phyloP scores from a whole-genome alignment of 352 stramenopile species.

The Phytophthora uliginosa region DNA sequence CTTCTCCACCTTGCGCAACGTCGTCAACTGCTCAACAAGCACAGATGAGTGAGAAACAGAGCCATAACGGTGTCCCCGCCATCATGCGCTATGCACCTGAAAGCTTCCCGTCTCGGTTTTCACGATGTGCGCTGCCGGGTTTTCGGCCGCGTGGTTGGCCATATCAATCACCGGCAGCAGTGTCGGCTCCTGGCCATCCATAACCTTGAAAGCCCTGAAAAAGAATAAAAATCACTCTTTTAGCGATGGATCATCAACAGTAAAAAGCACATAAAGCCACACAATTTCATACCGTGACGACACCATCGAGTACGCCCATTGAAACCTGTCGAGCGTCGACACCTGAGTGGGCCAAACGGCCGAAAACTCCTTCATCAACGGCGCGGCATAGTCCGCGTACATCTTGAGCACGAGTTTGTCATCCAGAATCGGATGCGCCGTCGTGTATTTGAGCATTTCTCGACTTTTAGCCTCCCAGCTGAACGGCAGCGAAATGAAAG shows the following conservation, averaged over 20 bases:
- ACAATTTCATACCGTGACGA: slow-evolving; percentile 56
- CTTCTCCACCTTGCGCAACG: slow-evolving; percentile 54
- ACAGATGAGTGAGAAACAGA: slow-evolving; percentile 1
- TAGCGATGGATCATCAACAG: neutral
- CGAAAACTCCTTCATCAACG: slow-evolving; percentile 49
- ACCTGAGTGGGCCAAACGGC: slow-evolving; percentile 47
- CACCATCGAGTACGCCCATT: slow-evolving; percentile 78
- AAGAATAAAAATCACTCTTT: neutral
- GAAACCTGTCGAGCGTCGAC: slow-evolving; percentile 55
- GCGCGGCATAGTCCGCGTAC: slow-evolving; percentile 45
- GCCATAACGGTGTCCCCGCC: neutral
- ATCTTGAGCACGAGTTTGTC: slow-evolving; percentile 65
- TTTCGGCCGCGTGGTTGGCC: slow-evolving; percentile 67
- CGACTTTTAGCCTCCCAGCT: slow-evolving; percentile 43
- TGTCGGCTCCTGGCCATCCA: slow-evolving; percentile 53
- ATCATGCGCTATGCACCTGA: slow-evolving; percentile 39
- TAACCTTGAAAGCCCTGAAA: slow-evolving; percentile 57
- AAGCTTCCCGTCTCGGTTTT: slow-evolving; percentile 52
- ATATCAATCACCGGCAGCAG: slow-evolving; percentile 84
- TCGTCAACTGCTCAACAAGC: slow-evolving; percentile 46
- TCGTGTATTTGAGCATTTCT: slow-evolving; percentile 56
- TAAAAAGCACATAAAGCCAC: neutral
- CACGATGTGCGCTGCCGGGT: slow-evolving; percentile 61
- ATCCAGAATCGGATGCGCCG: slow-evolving; percentile 68
- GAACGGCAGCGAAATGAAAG: slow-evolving; percentile 57